These are phyloP conservation scores for Heliamphora exappendiculata DNA, from an alignment of 148 eudicot genomes.

Conservation along the genomic window DNA sequence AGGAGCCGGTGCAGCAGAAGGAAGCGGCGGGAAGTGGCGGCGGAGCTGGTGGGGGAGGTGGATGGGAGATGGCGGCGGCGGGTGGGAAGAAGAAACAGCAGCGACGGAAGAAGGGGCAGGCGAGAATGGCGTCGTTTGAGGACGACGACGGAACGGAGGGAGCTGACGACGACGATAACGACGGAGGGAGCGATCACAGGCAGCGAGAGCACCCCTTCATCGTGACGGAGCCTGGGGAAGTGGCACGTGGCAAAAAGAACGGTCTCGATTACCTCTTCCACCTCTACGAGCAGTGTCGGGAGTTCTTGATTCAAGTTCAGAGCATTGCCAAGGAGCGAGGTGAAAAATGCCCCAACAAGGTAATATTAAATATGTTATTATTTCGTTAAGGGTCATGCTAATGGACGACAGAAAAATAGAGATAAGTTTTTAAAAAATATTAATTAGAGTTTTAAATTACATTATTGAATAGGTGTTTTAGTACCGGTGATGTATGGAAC, in stretches of 20 bases:
- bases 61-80: slow-evolving; percentile 51
- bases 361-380: no score
- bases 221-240: slow-evolving; percentile 97
- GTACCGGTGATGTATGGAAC: no score
- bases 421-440: no score
- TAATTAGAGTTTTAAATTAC: no score
- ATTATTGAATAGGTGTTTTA: no score
- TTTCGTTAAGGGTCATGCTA: no score
- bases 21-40: slow-evolving; percentile 64
- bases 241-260: slow-evolving; percentile 97
- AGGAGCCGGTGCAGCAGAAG: slow-evolving; percentile 74
- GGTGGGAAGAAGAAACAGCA: slow-evolving; percentile 24
- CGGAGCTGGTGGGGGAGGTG: slow-evolving; percentile 30
- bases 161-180: slow-evolving; percentile 20
- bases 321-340: slow-evolving; percentile 85
- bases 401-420: no score
- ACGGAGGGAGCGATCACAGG: slow-evolving; percentile 42
- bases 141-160: slow-evolving; percentile 34
- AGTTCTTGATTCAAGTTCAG: slow-evolving; percentile 84
- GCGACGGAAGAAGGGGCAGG: slow-evolving; percentile 24
- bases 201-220: slow-evolving; percentile 96
- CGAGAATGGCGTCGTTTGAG: slow-evolving; percentile 25
- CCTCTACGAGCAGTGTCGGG: slow-evolving; percentile 88
- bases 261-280: slow-evolving; percentile 93
- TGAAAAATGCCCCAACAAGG: slow-evolving; percentile 98